A percentile compares a stretch with the other conserved stretches of the same genome.
Conservation (phyloP, 2,329 filamentous ascomycete genomes). For the Dichotomopilus funicola region DNA sequence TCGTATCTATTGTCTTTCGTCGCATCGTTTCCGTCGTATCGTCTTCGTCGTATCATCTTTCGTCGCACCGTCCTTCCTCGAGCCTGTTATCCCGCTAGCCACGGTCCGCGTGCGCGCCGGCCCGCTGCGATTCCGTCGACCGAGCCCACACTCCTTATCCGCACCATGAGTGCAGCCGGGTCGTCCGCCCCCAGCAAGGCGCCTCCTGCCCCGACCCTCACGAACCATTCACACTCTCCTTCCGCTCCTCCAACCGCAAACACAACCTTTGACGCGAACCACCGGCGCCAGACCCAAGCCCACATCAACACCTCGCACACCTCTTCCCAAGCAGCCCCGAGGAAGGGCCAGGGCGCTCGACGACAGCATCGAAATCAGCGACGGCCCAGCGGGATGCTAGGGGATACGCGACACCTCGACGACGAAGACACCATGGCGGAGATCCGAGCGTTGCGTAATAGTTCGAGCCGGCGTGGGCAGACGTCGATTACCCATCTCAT, state of each 20-base stretch:
- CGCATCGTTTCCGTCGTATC: neutral
- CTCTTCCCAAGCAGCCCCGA: slow-evolving; percentile 41
- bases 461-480: slow-evolving; percentile 74
- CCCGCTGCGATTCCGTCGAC: neutral
- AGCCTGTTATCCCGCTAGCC: neutral
- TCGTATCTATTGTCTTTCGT: too few relatives aligned
- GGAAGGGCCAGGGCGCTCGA: slow-evolving; percentile 69
- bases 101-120: neutral
- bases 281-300: slow-evolving; percentile 38
- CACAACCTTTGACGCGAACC: slow-evolving; percentile 42
- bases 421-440: slow-evolving; percentile 88
- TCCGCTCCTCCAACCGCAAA: slow-evolving; percentile 37
- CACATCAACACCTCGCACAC: slow-evolving; percentile 21
- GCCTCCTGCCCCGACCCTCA: slow-evolving; percentile 36
- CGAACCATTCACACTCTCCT: slow-evolving; percentile 32
- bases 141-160: neutral
- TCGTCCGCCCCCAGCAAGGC: slow-evolving; percentile 44
- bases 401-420: slow-evolving; percentile 34
- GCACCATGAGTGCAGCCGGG: slow-evolving; percentile 28
- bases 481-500: slow-evolving; percentile 96
- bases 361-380: slow-evolving; percentile 81
- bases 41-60: neutral
- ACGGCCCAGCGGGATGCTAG: slow-evolving; percentile 50
- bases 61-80: neutral
- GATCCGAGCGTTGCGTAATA: slow-evolving; percentile 53